Conservation (phyloP, 176 grass and related monocot species). For the Eleusine coracana region DNA sequence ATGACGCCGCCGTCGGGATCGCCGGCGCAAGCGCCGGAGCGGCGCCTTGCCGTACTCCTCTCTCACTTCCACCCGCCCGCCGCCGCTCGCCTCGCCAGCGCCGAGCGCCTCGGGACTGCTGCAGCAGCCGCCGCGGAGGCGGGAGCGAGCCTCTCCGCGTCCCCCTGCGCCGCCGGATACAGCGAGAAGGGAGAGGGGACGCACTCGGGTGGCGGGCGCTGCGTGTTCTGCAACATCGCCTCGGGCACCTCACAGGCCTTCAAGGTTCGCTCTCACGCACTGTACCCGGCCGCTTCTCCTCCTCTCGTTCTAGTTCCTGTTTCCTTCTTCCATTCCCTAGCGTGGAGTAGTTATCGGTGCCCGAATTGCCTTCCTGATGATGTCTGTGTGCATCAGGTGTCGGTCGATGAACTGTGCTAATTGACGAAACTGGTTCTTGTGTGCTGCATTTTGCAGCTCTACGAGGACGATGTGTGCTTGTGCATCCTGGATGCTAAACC, state of each 20-base stretch:
- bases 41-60: conserved; percentile 62
- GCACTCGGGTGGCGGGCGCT: conserved; percentile 16
- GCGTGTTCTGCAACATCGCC: conserved; percentile 78
- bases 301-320: background rate
- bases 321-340: background rate
- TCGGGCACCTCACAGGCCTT: conserved; percentile 57
- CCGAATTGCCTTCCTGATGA: background rate
- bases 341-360: background rate
- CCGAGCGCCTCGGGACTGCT: background rate
- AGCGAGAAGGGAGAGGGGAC: background rate
- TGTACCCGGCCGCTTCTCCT: background rate
- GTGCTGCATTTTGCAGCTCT: conserved; percentile 62
- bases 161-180: conserved; percentile 23
- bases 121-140: background rate
- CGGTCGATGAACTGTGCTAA: background rate
- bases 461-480: conserved; percentile 84
- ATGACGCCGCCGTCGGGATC: background rate
- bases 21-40: background rate
- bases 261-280: conserved; percentile 45
- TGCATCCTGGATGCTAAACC: conserved; percentile 87
- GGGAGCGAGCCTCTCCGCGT: conserved; percentile 1
- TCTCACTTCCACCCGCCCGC: conserved; percentile 52
- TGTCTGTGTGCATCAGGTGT: background rate
- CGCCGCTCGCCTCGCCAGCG: background rate
- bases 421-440: conserved; percentile 19